Evolutionary conservation across 2,329 filamentous ascomycete genomes (phyloP).

Genomic region (Samsoniella hepiali): DNA sequence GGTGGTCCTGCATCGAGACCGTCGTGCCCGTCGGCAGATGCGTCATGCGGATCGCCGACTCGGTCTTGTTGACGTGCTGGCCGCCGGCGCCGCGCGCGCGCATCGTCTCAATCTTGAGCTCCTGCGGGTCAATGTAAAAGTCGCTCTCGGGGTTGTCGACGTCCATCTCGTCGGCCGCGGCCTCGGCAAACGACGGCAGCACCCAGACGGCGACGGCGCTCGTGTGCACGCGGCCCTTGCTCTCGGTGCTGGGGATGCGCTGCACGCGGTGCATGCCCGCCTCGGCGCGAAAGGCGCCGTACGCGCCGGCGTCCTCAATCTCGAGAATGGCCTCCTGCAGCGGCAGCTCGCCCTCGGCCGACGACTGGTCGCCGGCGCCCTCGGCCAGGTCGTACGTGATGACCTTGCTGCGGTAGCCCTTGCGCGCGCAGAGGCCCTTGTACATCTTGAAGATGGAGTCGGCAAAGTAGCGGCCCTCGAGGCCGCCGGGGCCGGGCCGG

Average conservation of each 20-base stretch:
- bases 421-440: slow-evolving; percentile 67
- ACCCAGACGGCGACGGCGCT: slow-evolving; percentile 91
- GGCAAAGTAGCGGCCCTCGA: slow-evolving; percentile 88
- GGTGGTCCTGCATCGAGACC: slow-evolving; percentile 88
- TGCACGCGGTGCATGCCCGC: slow-evolving; percentile 95
- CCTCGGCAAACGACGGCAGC: slow-evolving; percentile 73
- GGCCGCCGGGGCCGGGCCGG: slow-evolving; percentile 84
- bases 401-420: slow-evolving; percentile 62
- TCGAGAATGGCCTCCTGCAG: slow-evolving; percentile 87
- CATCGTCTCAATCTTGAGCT: slow-evolving; percentile 87
- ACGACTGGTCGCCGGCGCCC: slow-evolving; percentile 52
- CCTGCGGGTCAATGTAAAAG: slow-evolving; percentile 82
- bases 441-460: slow-evolving; percentile 91
- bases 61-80: slow-evolving; percentile 98
- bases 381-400: slow-evolving; percentile 80
- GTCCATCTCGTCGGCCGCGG: slow-evolving; percentile 50
- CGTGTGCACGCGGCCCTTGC: slow-evolving; percentile 87
- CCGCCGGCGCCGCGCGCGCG: slow-evolving; percentile 87
- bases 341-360: slow-evolving; percentile 60
- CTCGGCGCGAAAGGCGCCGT: slow-evolving; percentile 78
- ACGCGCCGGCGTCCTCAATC: slow-evolving; percentile 71
- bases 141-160: slow-evolving; percentile 83
- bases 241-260: slow-evolving; percentile 86
- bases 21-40: slow-evolving; percentile 83
- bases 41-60: slow-evolving; percentile 89